Evolutionary conservation across 2,329 filamentous ascomycete genomes (phyloP).

Genomic region (Domatiomyces catenatus): DNA sequence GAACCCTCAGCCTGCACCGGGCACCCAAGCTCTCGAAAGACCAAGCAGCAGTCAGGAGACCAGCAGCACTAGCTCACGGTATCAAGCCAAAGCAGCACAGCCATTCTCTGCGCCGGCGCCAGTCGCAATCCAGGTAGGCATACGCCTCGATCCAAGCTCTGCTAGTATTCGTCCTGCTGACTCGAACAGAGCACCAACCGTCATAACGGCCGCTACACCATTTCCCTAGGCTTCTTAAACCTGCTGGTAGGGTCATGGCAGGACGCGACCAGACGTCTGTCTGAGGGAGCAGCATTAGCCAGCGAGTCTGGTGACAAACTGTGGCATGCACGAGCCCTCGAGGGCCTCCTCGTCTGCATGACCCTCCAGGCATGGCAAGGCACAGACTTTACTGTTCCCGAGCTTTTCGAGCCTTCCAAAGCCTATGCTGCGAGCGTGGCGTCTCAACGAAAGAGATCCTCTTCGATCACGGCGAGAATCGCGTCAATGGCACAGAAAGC

Average conservation of each 20-base stretch:
- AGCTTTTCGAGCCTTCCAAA: slow-evolving; percentile 2
- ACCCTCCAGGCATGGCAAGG: slow-evolving; percentile 72
- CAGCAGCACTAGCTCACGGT: not conserved
- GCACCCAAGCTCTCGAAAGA: not conserved
- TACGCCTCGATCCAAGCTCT: not conserved
- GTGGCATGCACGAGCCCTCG: slow-evolving; percentile 94
- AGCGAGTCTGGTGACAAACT: slow-evolving; percentile 74
- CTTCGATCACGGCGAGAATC: slow-evolving; percentile 32
- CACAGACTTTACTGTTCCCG: slow-evolving; percentile 47
- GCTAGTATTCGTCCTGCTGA: not conserved
- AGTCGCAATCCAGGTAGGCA: not conserved
- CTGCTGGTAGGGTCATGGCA: slow-evolving; percentile 80
- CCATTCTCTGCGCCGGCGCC: not conserved
- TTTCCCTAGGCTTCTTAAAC: slow-evolving; percentile 12
- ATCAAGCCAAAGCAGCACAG: not conserved
- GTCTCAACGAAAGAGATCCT: slow-evolving; percentile 1
- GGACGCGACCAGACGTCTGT: slow-evolving; percentile 70
- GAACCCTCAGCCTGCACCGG: not conserved
- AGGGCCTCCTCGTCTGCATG: slow-evolving; percentile 69
- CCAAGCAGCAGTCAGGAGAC: not conserved
- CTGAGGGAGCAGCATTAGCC: slow-evolving; percentile 62
- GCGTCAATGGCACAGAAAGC: slow-evolving; percentile 18
- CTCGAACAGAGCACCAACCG: not conserved
- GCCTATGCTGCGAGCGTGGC: slow-evolving; percentile 1
- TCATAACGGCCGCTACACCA: slow-evolving; percentile 9